Conservation (phyloP, 768 basidiomycete species). For the Mycena amicta region DNA sequence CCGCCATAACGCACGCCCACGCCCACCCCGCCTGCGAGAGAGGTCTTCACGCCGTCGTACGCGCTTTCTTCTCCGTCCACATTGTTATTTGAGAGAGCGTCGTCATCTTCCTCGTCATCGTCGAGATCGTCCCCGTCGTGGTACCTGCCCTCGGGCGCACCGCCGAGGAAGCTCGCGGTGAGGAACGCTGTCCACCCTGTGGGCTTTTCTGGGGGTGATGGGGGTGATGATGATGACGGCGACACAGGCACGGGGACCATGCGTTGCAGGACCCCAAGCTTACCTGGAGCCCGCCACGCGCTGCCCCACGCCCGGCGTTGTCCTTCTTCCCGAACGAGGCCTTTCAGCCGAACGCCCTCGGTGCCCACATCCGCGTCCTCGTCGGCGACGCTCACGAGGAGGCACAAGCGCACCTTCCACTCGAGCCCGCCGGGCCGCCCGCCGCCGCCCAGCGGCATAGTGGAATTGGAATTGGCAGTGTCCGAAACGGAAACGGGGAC, state of each 20-base stretch:
- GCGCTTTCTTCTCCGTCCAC: constrained; percentile 25
- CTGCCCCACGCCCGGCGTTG: constrained; percentile 66
- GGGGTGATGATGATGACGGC: constrained; percentile 19
- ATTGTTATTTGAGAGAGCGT: constrained; percentile 13
- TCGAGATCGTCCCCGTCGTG: constrained; percentile 58
- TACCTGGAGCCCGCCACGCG: constrained; percentile 58
- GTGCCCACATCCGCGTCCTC: constrained; percentile 46
- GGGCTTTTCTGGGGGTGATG: constrained; percentile 29
- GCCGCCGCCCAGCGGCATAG: constrained; percentile 17
- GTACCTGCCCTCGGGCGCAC: constrained; percentile 47
- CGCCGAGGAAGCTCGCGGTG: constrained; percentile 32
- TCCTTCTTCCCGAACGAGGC: constrained; percentile 40
- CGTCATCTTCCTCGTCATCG: constrained; percentile 40
- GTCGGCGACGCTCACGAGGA: constrained; percentile 76
- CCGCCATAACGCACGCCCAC: constrained; percentile 53
- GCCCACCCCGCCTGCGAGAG: constrained; percentile 53
- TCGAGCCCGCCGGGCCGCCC: constrained; percentile 75
- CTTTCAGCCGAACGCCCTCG: constrained; percentile 56
- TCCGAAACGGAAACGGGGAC: not conserved
- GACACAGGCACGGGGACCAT: constrained; percentile 5
- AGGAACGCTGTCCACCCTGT: constrained; percentile 45
- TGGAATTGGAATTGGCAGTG: no score
- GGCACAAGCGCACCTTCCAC: constrained; percentile 86
- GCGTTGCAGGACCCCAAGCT: constrained; percentile 48
- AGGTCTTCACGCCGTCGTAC: constrained; percentile 53